Conservation (phyloP, 129 eudicot genomes). For the Gnaphalium uliginosum region DNA sequence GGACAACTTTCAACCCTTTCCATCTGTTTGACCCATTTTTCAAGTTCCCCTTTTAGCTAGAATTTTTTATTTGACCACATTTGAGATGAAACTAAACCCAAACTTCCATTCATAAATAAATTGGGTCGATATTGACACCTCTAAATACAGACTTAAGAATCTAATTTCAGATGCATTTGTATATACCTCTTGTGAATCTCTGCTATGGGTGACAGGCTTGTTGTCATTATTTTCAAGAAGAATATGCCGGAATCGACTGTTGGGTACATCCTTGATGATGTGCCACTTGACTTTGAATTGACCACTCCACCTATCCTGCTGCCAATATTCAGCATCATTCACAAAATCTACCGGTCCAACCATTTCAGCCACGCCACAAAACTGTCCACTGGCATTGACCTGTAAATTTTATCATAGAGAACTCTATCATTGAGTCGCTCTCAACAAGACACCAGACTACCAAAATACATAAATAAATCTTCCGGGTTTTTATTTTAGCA, state of each 20-base stretch:
- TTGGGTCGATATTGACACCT: neutral
- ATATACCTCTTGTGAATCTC: conserved; percentile 94
- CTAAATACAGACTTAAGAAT: neutral
- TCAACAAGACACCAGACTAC: neutral
- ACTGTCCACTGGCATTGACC: conserved; percentile 97
- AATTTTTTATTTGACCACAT: neutral
- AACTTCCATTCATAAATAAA: neutral
- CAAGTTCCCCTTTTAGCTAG: neutral
- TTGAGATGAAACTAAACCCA: neutral
- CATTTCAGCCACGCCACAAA: conserved; percentile 98
- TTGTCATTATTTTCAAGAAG: conserved; percentile 86
- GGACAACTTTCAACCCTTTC: neutral
- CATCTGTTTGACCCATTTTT: neutral
- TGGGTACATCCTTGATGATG: conserved; percentile 82
- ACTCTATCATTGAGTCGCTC: neutral
- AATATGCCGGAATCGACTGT: conserved; percentile 82
- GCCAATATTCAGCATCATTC: conserved; percentile 90
- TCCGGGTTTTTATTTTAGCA: neutral
- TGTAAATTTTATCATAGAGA: conserved; percentile 12
- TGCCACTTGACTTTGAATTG: conserved; percentile 90
- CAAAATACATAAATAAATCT: neutral
- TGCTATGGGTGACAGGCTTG: conserved; percentile 96
- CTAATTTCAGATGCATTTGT: neutral
- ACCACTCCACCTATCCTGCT: conserved; percentile 97
- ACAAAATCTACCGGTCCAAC: conserved; percentile 84